Percentiles rank a stretch among this genome's conserved stretches.
Conservation (phyloP, 805 yeast genomes). For the Priceomyces medius region DNA sequence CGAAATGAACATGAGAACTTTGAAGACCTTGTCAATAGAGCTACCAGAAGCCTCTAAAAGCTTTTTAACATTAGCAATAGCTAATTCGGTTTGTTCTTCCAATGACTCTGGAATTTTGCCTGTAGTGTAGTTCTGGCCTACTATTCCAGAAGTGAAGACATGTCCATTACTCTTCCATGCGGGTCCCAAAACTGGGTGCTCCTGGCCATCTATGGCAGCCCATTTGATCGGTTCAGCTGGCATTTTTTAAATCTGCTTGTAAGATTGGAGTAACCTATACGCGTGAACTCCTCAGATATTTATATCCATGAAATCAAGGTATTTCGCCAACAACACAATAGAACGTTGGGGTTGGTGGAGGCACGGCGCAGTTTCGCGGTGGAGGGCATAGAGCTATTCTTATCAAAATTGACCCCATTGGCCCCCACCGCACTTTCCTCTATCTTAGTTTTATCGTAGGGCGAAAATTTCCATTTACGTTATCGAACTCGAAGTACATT, state of each 20-base stretch:
- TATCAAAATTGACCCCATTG: background rate
- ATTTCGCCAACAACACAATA: background rate
- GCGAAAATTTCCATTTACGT: background rate
- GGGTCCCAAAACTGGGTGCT: constrained; percentile 30
- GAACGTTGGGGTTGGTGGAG: background rate
- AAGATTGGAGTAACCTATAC: no score
- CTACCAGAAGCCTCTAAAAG: constrained; percentile 47
- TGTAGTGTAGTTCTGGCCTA: constrained; percentile 40
- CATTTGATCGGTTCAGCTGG: constrained; percentile 21
- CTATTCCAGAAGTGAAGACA: constrained; percentile 49
- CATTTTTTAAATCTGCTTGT: constrained; percentile 10
- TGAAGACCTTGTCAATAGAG: constrained; percentile 44
- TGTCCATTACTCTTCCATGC: constrained; percentile 27
- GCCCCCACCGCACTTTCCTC: background rate
- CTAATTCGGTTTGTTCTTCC: constrained; percentile 46
- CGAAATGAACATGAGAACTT: constrained; percentile 49
- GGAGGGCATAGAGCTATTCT: background rate
- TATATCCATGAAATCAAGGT: background rate
- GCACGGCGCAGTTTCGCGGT: background rate
- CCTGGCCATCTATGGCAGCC: constrained; percentile 29
- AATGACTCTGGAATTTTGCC: constrained; percentile 44
- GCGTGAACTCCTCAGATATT: background rate
- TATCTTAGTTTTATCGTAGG: background rate
- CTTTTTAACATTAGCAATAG: constrained; percentile 42
- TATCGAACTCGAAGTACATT: background rate